Conservation (phyloP, 371 early-diverging fungal species). For the Actinomortierella wolfii region DNA sequence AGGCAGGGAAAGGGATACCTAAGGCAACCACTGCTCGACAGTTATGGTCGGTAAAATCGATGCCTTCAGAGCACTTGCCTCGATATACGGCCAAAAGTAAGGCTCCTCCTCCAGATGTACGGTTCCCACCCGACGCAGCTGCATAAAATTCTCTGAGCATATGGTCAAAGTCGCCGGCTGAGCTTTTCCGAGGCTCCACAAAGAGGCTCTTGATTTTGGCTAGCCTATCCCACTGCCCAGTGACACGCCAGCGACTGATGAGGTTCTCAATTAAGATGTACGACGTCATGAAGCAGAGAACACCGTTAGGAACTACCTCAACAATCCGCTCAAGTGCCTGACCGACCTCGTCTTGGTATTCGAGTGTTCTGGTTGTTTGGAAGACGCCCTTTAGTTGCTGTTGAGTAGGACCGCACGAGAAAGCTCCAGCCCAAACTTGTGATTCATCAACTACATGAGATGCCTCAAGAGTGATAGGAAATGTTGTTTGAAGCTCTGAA, state of each 20-base stretch:
- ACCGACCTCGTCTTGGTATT: constrained; percentile 77
- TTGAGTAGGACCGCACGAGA: constrained; percentile 20
- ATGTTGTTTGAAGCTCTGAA: constrained; percentile 61
- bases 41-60: constrained; percentile 90
- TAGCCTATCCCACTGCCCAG: constrained; percentile 10
- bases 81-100: constrained; percentile 69
- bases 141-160: constrained; percentile 53
- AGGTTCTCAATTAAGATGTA: constrained; percentile 60
- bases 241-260: constrained; percentile 54
- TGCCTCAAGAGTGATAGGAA: constrained; percentile 19
- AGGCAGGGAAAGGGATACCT: constrained; percentile 90
- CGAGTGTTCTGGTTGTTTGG: constrained; percentile 12
- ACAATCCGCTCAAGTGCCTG: constrained; percentile 55
- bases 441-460: constrained; percentile 24
- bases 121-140: constrained; percentile 1
- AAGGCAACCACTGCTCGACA: constrained; percentile 89
- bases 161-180: constrained; percentile 60
- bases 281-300: constrained; percentile 69
- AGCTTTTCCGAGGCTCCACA: constrained; percentile 54
- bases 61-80: constrained; percentile 95
- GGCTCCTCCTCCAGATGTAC: constrained; percentile 53
- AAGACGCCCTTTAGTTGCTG: constrained; percentile 24
- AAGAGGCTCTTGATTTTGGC: constrained; percentile 39
- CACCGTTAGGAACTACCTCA: constrained; percentile 60
- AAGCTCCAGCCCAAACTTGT: constrained; percentile 35